phyloP scores from a whole-genome alignment of 352 stramenopile genomes.

The Blastocystis sp. region DNA sequence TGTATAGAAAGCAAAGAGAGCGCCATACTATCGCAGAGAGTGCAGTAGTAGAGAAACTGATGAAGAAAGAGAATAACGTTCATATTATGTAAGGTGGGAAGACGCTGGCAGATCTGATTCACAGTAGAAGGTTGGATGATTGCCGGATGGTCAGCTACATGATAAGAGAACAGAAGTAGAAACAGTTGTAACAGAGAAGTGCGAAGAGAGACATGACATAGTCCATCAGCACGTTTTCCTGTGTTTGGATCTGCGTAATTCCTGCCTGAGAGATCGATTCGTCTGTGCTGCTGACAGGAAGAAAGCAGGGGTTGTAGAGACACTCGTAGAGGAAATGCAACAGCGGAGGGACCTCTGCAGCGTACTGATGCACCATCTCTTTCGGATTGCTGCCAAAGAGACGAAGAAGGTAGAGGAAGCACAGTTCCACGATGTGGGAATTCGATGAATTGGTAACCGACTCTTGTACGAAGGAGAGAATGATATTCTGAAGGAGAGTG shows the following conservation, averaged over 20 bases:
- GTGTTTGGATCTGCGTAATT: neutral
- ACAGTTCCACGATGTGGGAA: constrained; percentile 26
- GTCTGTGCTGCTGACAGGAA: neutral
- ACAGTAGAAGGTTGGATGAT: constrained; percentile 2
- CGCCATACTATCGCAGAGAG: neutral
- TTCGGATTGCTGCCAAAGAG: neutral
- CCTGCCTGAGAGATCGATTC: neutral
- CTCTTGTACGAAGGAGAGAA: neutral
- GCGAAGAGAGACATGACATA: constrained; percentile 53
- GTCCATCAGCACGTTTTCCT: neutral
- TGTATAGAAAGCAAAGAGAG: neutral
- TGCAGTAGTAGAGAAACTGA: constrained; percentile 41
- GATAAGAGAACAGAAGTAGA: neutral
- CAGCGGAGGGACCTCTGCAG: neutral
- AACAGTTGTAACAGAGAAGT: constrained; percentile 44
- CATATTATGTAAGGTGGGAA: neutral
- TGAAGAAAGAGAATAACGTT: constrained; percentile 50
- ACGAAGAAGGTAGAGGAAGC: constrained; percentile 27
- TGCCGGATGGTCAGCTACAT: neutral
- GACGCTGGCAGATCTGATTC: neutral
- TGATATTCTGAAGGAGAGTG: neutral
- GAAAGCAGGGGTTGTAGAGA: constrained; percentile 6
- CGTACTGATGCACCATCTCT: neutral
- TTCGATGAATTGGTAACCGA: neutral
- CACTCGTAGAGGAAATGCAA: constrained; percentile 42